phyloP scores from a whole-genome alignment of 2,329 filamentous ascomycete species.

The Botryotinia globosa region DNA sequence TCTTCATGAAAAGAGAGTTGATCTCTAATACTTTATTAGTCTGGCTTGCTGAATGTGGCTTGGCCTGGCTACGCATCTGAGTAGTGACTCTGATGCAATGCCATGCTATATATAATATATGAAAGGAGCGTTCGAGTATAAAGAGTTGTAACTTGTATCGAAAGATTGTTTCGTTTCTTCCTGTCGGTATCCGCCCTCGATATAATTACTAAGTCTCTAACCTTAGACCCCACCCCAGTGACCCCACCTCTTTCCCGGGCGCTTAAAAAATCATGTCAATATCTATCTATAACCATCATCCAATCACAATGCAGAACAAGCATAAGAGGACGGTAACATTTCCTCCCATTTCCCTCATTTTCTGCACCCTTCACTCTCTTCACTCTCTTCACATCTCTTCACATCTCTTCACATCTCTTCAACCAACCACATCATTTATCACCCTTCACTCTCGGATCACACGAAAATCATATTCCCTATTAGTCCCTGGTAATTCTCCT shows the following conservation, averaged over 20 bases:
- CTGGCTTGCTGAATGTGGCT: not conserved
- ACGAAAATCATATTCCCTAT: not conserved
- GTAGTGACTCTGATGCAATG: not conserved
- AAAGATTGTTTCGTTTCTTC: slow-evolving; percentile 1
- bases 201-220: too few species aligned
- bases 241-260: not conserved
- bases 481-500: not conserved
- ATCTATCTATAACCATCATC: not conserved
- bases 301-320: not conserved
- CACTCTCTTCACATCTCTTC: not conserved
- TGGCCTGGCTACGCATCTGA: not conserved
- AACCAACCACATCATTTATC: slow-evolving; percentile 5
- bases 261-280: not conserved
- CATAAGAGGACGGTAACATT: not conserved
- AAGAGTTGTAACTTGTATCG: not conserved
- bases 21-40: not conserved
- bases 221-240: not conserved
- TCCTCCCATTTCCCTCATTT: not conserved
- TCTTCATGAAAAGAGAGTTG: not conserved
- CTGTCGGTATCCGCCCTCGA: not conserved
- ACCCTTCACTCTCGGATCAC: not conserved
- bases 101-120: not conserved
- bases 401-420: not conserved
- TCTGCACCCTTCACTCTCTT: not conserved
- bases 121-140: not conserved